These are phyloP conservation scores for Ceratobasidium sp. DNA, from an alignment of 1,284 basidiomycete genomes.

Conservation along the genomic window DNA sequence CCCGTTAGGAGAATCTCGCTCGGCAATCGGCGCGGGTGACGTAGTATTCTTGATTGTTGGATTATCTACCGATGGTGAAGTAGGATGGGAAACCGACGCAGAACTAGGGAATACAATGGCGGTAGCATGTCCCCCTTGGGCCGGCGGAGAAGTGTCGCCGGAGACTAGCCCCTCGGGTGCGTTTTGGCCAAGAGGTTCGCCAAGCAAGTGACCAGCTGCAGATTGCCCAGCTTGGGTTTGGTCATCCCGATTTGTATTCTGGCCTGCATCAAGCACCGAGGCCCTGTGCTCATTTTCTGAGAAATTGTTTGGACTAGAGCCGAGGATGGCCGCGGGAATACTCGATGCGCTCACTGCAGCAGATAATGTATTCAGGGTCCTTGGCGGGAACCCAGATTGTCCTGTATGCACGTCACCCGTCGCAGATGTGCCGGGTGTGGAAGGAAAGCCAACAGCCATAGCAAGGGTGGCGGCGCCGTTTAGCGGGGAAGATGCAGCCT, in stretches of 20 bases:
- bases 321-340: slow-evolving; percentile 32
- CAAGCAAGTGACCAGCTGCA: too few relatives aligned
- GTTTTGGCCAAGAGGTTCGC: too few relatives aligned
- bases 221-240: background rate
- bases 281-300: background rate
- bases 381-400: slow-evolving; percentile 23
- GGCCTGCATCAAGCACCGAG: background rate
- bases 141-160: background rate
- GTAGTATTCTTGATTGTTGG: slow-evolving; percentile 10
- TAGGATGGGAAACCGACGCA: background rate
- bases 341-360: slow-evolving; percentile 27
- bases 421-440: slow-evolving; percentile 42
- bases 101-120: background rate
- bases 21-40: slow-evolving; percentile 5
- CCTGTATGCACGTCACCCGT: slow-evolving; percentile 16
- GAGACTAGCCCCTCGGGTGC: background rate
- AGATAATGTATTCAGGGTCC: slow-evolving; percentile 39
- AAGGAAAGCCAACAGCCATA: slow-evolving; percentile 43
- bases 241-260: too few relatives aligned
- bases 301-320: slow-evolving; percentile 8
- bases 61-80: background rate
- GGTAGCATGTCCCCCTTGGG: background rate
- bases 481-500: slow-evolving; percentile 40
- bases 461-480: slow-evolving; percentile 41
- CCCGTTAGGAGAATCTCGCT: background rate